These are phyloP conservation scores for Quercus bicolor DNA, from an alignment of 306 rosid genomes.

Conservation along the genomic window DNA sequence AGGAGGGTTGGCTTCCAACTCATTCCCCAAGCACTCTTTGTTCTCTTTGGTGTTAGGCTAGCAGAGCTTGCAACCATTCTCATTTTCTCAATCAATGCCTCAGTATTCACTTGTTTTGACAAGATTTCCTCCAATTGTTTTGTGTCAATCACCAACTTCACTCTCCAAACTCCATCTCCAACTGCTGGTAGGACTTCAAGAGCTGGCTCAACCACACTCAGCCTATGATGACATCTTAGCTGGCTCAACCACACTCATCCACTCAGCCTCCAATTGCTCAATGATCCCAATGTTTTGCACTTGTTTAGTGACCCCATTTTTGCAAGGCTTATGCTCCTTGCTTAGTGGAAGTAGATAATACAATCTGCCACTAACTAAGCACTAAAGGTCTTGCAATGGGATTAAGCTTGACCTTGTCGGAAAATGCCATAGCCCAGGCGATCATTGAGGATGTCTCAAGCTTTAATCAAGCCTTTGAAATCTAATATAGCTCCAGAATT, in stretches of 20 bases:
- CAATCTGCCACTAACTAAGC: slow-evolving; percentile 40
- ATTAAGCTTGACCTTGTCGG: slow-evolving; percentile 40
- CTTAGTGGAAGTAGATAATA: slow-evolving; percentile 64
- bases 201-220: slow-evolving; percentile 26
- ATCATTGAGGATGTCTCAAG: slow-evolving; percentile 43
- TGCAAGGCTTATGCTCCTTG: neutral
- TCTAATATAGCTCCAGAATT: slow-evolving; percentile 54
- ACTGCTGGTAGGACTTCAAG: slow-evolving; percentile 56
- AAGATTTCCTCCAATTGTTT: slow-evolving; percentile 57
- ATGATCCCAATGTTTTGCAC: neutral
- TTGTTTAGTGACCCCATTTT: neutral
- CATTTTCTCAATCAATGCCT: slow-evolving; percentile 65
- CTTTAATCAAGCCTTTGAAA: slow-evolving; percentile 52
- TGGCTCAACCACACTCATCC: slow-evolving; percentile 5
- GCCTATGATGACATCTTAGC: slow-evolving; percentile 1
- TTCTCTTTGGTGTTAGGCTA: slow-evolving; percentile 36
- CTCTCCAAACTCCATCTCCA: slow-evolving; percentile 60
- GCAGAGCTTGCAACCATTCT: slow-evolving; percentile 54
- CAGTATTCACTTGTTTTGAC: slow-evolving; percentile 58
- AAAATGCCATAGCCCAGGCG: slow-evolving; percentile 53
- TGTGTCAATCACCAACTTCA: slow-evolving; percentile 56
- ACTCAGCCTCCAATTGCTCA: slow-evolving; percentile 15
- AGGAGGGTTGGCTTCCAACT: slow-evolving; percentile 44
- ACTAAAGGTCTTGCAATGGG: slow-evolving; percentile 41
- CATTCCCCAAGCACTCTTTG: slow-evolving; percentile 32